Conservation (phyloP, 1,284 basidiomycete species). For the Sporisorium scitamineum region DNA sequence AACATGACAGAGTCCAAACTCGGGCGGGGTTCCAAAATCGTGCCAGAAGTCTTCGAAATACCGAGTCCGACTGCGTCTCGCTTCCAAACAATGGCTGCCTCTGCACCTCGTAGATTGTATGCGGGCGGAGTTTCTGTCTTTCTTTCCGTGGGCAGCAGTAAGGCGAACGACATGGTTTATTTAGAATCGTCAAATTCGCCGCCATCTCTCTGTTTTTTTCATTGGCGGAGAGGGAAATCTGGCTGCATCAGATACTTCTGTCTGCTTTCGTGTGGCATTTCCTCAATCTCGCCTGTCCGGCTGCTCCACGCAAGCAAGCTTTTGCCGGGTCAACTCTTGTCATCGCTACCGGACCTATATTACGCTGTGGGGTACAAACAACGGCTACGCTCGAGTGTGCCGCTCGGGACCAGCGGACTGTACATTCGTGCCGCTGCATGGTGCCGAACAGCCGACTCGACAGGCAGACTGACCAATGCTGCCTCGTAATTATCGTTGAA, state of each 20-base stretch:
- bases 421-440: too few relatives aligned
- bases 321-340: not conserved
- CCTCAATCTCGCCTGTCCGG: too few relatives aligned
- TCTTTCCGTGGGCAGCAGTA: too few relatives aligned
- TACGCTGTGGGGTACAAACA: not conserved
- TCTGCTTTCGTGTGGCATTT: not conserved
- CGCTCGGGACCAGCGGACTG: too few relatives aligned
- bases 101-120: slow-evolving; percentile 14
- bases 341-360: too few relatives aligned
- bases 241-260: not conserved
- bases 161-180: not conserved
- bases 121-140: slow-evolving; percentile 11
- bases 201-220: not conserved
- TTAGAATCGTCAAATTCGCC: slow-evolving; percentile 16
- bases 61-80: not conserved
- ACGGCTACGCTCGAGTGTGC: too few relatives aligned
- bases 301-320: not conserved
- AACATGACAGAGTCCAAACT: not conserved
- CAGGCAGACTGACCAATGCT: too few relatives aligned
- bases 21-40: slow-evolving; percentile 11
- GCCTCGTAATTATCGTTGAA: too few relatives aligned
- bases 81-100: slow-evolving; percentile 1
- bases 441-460: too few relatives aligned
- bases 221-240: slow-evolving; percentile 3
- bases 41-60: slow-evolving; percentile 1